Evolutionary conservation across 2,329 filamentous ascomycete species (phyloP).

Genomic region (Emmonsia crescens): DNA sequence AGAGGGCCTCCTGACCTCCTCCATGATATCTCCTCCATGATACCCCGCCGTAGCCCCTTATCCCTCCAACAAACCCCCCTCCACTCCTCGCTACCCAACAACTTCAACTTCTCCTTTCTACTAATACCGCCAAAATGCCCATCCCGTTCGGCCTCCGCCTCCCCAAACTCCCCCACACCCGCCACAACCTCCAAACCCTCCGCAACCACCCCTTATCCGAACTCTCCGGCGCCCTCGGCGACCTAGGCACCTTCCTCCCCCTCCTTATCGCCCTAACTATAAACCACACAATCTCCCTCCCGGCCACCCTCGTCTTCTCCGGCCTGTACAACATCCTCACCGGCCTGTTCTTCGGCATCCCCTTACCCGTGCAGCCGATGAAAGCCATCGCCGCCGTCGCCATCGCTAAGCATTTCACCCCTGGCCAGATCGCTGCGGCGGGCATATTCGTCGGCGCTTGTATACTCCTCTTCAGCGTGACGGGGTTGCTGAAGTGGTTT

Average conservation of each 20-base stretch:
- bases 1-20: background rate
- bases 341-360: slow-evolving; percentile 73
- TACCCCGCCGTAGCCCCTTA: background rate
- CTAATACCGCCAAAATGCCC: background rate
- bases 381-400: slow-evolving; percentile 85
- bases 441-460: slow-evolving; percentile 66
- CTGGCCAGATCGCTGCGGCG: slow-evolving; percentile 65
- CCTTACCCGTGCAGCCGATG: slow-evolving; percentile 82
- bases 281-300: slow-evolving; percentile 67
- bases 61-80: background rate
- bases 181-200: slow-evolving; percentile 35
- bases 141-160: background rate
- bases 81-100: background rate
- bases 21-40: background rate
- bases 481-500: slow-evolving; percentile 65
- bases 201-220: slow-evolving; percentile 58
- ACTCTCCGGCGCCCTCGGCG: slow-evolving; percentile 78
- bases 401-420: slow-evolving; percentile 57
- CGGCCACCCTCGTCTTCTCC: slow-evolving; percentile 77
- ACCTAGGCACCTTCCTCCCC: slow-evolving; percentile 80
- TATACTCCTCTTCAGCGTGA: slow-evolving; percentile 66
- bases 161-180: slow-evolving; percentile 15
- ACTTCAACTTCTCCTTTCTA: too few species aligned
- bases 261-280: slow-evolving; percentile 77
- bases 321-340: slow-evolving; percentile 79